Evolutionary conservation across 805 yeast genomes (phyloP).

Genomic region (Nadsonia fulvescens): DNA sequence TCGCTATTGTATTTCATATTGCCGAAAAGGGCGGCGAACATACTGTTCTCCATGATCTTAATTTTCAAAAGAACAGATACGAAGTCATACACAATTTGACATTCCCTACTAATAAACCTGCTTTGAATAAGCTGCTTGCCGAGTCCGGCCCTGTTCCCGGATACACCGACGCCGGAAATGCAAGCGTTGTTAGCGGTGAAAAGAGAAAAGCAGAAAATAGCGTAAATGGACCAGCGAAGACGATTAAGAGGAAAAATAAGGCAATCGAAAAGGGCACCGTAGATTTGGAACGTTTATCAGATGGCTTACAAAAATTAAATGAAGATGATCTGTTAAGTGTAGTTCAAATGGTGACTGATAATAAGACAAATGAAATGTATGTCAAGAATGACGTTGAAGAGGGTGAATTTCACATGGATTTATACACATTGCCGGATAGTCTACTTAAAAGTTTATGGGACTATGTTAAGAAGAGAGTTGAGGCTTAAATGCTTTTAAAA

Average conservation of each 20-base stretch:
- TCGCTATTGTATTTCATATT: conserved; percentile 58
- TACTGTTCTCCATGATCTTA: conserved; percentile 74
- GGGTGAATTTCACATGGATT: conserved; percentile 94
- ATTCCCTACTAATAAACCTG: conserved; percentile 61
- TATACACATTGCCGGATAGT: conserved; percentile 81
- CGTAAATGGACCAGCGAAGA: too few relatives aligned
- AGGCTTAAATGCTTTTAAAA: too few relatives aligned
- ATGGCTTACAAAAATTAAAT: conserved; percentile 66
- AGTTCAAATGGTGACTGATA: conserved; percentile 95
- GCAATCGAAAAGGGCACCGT: conserved; percentile 36
- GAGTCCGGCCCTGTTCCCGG: conserved; percentile 76
- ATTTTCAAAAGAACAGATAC: conserved; percentile 63
- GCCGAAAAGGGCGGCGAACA: conserved; percentile 81
- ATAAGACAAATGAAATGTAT: conserved; percentile 86
- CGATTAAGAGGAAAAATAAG: conserved; percentile 19
- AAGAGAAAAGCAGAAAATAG: conserved; percentile 23
- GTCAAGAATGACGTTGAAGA: conserved; percentile 89
- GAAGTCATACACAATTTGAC: conserved; percentile 58
- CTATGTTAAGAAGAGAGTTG: too few relatives aligned
- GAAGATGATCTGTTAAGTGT: conserved; percentile 90
- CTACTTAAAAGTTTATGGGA: conserved; percentile 88
- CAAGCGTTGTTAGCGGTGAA: too few relatives aligned
- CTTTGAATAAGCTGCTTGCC: conserved; percentile 48
- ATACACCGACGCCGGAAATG: conserved; percentile 10
- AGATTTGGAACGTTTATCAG: conserved; percentile 81